These are phyloP conservation scores for Echria macrotheca DNA, from an alignment of 495 filamentous ascomycete species.

Conservation along the genomic window DNA sequence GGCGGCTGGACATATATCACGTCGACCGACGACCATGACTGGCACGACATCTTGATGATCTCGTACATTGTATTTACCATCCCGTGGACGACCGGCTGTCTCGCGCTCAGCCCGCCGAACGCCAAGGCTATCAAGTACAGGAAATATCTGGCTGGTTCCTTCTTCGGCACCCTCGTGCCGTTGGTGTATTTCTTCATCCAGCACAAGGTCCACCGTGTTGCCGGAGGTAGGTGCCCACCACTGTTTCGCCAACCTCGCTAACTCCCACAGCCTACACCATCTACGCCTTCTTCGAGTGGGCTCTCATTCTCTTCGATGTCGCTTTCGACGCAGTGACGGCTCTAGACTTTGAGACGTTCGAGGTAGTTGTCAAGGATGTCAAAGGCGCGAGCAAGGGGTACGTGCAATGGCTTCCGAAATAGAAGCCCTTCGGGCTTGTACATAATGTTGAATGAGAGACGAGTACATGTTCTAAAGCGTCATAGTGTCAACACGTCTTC, in stretches of 20 bases:
- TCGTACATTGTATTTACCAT: slow-evolving; percentile 91
- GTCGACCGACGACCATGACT: slow-evolving; percentile 95
- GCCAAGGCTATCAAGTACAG: slow-evolving; percentile 78
- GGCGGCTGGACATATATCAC: slow-evolving; percentile 99
- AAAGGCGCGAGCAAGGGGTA: slow-evolving; percentile 97
- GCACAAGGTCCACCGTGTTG: slow-evolving; percentile 91
- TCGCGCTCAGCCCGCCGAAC: slow-evolving; percentile 85
- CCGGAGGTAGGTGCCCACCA: slow-evolving; percentile 66
- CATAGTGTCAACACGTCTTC: slow-evolving; percentile 50
- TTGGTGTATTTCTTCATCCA: slow-evolving; percentile 98
- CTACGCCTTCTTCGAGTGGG: slow-evolving; percentile 98
- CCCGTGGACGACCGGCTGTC: slow-evolving; percentile 91
- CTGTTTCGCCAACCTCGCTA: background rate
- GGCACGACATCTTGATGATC: slow-evolving; percentile 99
- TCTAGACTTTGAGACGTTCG: slow-evolving; percentile 88
- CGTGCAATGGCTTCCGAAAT: slow-evolving; percentile 95
- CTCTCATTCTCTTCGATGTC: slow-evolving; percentile 89
- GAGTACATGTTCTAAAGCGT: slow-evolving; percentile 36
- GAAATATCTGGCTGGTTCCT: slow-evolving; percentile 74
- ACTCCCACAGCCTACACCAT: slow-evolving; percentile 77
- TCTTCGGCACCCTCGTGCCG: slow-evolving; percentile 87
- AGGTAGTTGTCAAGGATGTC: slow-evolving; percentile 81
- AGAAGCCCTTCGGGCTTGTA: slow-evolving; percentile 24
- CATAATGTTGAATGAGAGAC: slow-evolving; percentile 36
- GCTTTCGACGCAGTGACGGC: slow-evolving; percentile 95